Conservation (phyloP, 176 grass and related monocot genomes). For the Thinopyrum elongatum region DNA sequence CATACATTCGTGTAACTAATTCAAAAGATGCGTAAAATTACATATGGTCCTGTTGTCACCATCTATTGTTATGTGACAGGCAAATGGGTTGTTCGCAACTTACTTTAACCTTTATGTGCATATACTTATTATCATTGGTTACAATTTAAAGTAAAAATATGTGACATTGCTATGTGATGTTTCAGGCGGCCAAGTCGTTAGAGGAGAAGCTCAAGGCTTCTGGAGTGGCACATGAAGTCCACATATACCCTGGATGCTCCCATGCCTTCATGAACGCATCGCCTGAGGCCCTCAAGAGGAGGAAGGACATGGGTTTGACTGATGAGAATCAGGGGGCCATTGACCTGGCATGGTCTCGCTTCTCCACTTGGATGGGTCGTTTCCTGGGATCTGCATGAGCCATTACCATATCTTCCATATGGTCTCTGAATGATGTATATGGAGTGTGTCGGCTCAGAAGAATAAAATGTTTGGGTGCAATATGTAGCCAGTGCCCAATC, state of each 20-base stretch:
- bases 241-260: slow-evolving; percentile 69
- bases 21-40: neutral
- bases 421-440: neutral
- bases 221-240: slow-evolving; percentile 64
- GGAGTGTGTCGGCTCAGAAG: neutral
- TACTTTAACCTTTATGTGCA: neutral
- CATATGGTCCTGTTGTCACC: neutral
- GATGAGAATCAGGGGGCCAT: slow-evolving; percentile 59
- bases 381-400: slow-evolving; percentile 51
- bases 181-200: slow-evolving; percentile 81
- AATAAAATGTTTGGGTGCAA: slow-evolving; percentile 35
- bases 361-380: slow-evolving; percentile 76
- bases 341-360: slow-evolving; percentile 75
- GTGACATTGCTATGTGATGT: neutral
- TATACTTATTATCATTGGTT: neutral
- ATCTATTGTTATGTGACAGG: neutral
- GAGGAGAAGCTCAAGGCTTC: slow-evolving; percentile 86
- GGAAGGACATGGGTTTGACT: slow-evolving; percentile 75
- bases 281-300: slow-evolving; percentile 68
- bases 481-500: slow-evolving; percentile 7
- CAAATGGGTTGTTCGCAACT: neutral
- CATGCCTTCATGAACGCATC: slow-evolving; percentile 95
- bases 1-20: neutral
- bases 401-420: neutral
- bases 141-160: neutral